Evolutionary conservation across 2,329 filamentous ascomycete genomes (phyloP), one percentile per base, ranked within the genome.

Genomic region (Dichotomopilus funicola): DNA sequence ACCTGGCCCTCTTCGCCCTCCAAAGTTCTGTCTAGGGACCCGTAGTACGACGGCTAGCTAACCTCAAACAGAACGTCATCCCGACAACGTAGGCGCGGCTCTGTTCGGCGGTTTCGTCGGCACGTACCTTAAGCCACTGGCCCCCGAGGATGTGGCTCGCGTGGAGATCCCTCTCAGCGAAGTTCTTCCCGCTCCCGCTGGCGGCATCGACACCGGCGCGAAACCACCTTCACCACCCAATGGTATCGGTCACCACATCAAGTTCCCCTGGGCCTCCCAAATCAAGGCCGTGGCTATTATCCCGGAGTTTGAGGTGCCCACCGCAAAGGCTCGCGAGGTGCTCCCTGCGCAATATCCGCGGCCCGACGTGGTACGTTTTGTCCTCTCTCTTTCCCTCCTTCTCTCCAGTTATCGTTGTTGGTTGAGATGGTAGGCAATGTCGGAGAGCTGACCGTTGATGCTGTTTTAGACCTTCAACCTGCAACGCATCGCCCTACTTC

Each of bases 261-360:
- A 91, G 72, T 97, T 96, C 72, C 84, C 85, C 43, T 97, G 92
- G 92, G 87, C 90, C 56, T 83, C 86, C 61, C 89, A 95, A 71
- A 96, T 99, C 78, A 97, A 96, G 77, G 92, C 91, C 59, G 87
- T 99, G 62, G 91, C 91, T 62, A 92, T 99, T 65, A 96, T 99
- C 59, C 94, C 94, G 7, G 83, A 96, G 65, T 99, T 97, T 67
- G 89, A 96, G 70, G 91, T 97, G 35, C 83, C 91, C n/a, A 99
- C 94, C 1, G 91, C 92, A 58, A 88, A 90, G 67, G 92, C 94
- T 5, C 84, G 94, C 66, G 84, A 85, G 56, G 92, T 96, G 19
- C 77, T 99, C 37, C 94, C 94, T 2, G 81, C 82, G 45, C 76
- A 81, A 55, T 99, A 97, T 69, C 80, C 85, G 13, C 82, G 90